A percentile compares a stretch with the other conserved stretches of the same genome.
Evolutionary conservation across 768 basidiomycete genomes (phyloP).

Genomic region (Pleurotus salmoneostramineus): DNA sequence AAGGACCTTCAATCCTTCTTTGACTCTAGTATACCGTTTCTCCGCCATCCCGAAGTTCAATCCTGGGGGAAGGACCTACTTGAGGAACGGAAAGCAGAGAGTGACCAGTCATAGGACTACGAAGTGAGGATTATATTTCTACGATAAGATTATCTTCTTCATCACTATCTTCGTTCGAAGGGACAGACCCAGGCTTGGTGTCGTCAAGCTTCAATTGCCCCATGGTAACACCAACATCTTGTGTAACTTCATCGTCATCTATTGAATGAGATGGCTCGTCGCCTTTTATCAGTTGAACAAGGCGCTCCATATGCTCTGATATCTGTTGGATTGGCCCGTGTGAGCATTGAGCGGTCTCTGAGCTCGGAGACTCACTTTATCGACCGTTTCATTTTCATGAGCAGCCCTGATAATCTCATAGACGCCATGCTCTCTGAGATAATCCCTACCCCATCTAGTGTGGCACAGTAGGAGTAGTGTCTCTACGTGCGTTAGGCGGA

Average conservation of each 20-base stretch:
- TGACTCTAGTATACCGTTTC: slow-evolving; percentile 70
- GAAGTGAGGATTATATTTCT: slow-evolving; percentile 55
- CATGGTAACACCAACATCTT: slow-evolving; percentile 12
- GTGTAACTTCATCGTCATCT: slow-evolving; percentile 29
- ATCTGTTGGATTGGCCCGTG: slow-evolving; percentile 43
- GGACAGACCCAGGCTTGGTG: slow-evolving; percentile 8
- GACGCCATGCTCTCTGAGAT: slow-evolving; percentile 73
- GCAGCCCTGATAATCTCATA: slow-evolving; percentile 80
- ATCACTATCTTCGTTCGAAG: slow-evolving; percentile 34
- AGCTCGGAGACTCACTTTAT: slow-evolving; percentile 49
- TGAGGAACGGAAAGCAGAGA: slow-evolving; percentile 34
- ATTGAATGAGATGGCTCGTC: slow-evolving; percentile 55
- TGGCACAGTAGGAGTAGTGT: slow-evolving; percentile 86
- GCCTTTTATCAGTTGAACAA: slow-evolving; percentile 84
- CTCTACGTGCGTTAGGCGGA: slow-evolving; percentile 86
- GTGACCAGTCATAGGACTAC: background rate
- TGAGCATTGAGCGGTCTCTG: slow-evolving; percentile 15
- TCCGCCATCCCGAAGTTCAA: slow-evolving; percentile 70
- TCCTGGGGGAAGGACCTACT: slow-evolving; percentile 62
- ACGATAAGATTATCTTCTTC: slow-evolving; percentile 74
- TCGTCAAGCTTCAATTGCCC: slow-evolving; percentile 10
- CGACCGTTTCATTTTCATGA: slow-evolving; percentile 77
- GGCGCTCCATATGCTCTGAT: slow-evolving; percentile 80
- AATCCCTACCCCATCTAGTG: slow-evolving; percentile 84
- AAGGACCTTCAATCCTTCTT: slow-evolving; percentile 70